A percentile compares a stretch with the other conserved stretches of the same genome.
phyloP scores from a whole-genome alignment of 2,329 filamentous ascomycete genomes.

The Monosporascus sp. region DNA sequence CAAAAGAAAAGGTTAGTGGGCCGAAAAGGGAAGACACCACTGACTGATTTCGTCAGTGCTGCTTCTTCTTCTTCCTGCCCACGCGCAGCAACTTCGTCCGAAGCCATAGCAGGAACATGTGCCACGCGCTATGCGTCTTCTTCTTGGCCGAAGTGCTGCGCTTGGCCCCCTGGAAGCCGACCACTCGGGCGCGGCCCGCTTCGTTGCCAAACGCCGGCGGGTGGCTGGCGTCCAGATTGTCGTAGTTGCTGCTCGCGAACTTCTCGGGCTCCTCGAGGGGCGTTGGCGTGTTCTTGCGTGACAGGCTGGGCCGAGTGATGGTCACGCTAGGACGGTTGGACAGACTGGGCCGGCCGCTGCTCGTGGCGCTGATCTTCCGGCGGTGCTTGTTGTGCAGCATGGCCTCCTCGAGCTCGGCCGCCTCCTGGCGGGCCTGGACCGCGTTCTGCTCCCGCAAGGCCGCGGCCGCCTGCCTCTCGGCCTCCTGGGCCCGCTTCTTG shows the following conservation, averaged over 20 bases:
- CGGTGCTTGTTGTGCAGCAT: conserved; percentile 23
- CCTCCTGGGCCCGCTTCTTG: conserved; percentile 47
- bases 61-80: conserved; percentile 16
- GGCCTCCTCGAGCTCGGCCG: conserved; percentile 25
- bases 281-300: conserved; percentile 18
- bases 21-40: background rate
- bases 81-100: conserved; percentile 49
- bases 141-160: conserved; percentile 48
- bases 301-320: conserved; percentile 17
- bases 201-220: conserved; percentile 24
- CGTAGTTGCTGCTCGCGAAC: conserved; percentile 43
- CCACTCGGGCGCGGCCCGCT: conserved; percentile 34
- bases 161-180: conserved; percentile 35
- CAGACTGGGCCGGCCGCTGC: conserved; percentile 24
- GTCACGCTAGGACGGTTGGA: conserved; percentile 20
- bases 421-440: conserved; percentile 33
- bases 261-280: conserved; percentile 32
- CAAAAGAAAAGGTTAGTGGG: background rate
- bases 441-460: conserved; percentile 42
- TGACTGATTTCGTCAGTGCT: background rate
- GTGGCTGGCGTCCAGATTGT: conserved; percentile 28
- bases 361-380: conserved; percentile 24
- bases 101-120: conserved; percentile 58
- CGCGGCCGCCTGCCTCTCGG: conserved; percentile 39
- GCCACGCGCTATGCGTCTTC: conserved; percentile 58